Percentiles rank a stretch among this genome's conserved stretches.
Evolutionary conservation across 495 filamentous ascomycete genomes (phyloP).

Genomic region (Melanomma pulvis-pyrius): DNA sequence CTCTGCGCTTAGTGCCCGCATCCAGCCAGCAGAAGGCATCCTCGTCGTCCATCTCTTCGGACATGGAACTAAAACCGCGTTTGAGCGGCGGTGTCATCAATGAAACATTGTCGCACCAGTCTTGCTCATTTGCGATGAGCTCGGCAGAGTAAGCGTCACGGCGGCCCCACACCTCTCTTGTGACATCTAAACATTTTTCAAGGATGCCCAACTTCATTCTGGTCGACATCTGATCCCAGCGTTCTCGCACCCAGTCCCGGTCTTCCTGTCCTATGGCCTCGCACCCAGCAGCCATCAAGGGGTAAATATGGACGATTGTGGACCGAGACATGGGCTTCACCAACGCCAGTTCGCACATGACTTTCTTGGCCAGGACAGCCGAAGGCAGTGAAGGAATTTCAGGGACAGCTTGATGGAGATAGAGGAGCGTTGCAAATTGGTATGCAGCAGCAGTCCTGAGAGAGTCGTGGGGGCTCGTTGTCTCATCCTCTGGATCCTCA

Average conservation of each 20-base stretch:
- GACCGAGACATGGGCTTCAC: constrained; percentile 66
- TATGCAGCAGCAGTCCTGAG: constrained; percentile 77
- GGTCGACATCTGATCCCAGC: constrained; percentile 65
- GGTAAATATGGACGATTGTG: constrained; percentile 77
- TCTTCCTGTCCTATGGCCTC: constrained; percentile 65
- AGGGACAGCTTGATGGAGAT: constrained; percentile 77
- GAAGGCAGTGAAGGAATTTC: constrained; percentile 66
- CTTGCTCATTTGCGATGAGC: background rate
- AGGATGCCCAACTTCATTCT: constrained; percentile 74
- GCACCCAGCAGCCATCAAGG: constrained; percentile 71
- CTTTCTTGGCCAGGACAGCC: constrained; percentile 63
- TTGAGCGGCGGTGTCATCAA: constrained; percentile 7
- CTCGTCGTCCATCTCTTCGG: constrained; percentile 15
- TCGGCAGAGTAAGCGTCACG: constrained; percentile 48
- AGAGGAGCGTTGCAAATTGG: constrained; percentile 72
- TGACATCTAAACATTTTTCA: constrained; percentile 63
- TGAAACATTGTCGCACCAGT: background rate
- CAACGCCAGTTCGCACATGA: constrained; percentile 63
- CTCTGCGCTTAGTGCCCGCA: constrained; percentile 18
- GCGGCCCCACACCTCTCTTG: constrained; percentile 59
- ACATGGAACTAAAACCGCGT: constrained; percentile 20
- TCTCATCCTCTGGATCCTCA: constrained; percentile 68
- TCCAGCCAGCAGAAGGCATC: constrained; percentile 18
- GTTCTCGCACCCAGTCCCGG: constrained; percentile 67
- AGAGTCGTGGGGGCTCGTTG: constrained; percentile 65